Evolutionary conservation across 2,329 filamentous ascomycete species (phyloP).

Genomic region (Pseudodiploospora longispora): DNA sequence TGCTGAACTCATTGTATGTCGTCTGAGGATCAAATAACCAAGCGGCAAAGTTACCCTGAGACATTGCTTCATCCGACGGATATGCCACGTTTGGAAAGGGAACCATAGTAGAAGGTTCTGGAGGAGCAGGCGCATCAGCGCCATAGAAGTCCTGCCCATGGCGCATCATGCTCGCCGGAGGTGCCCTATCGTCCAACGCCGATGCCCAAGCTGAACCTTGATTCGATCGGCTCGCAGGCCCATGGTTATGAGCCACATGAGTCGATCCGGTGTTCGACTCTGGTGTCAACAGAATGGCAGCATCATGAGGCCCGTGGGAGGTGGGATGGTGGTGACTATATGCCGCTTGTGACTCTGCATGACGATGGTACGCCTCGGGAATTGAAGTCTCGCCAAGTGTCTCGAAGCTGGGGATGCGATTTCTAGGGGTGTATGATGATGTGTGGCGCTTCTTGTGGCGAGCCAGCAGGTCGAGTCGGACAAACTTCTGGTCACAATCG

Average conservation of each 20-base stretch:
- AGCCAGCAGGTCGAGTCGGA: constrained; percentile 67
- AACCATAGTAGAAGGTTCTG: constrained; percentile 26
- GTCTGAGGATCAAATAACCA: constrained; percentile 44
- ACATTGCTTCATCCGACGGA: constrained; percentile 25
- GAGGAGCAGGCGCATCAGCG: constrained; percentile 18
- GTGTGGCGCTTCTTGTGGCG: constrained; percentile 60
- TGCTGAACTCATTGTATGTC: constrained; percentile 32
- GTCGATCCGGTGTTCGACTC: constrained; percentile 26
- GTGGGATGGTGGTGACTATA: constrained; percentile 15
- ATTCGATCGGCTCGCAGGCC: constrained; percentile 8
- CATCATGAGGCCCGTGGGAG: constrained; percentile 34
- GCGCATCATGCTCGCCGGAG: constrained; percentile 25
- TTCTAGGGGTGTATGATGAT: constrained; percentile 42
- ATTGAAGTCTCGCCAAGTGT: constrained; percentile 18
- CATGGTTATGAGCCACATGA: constrained; percentile 16
- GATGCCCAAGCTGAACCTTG: constrained; percentile 17
- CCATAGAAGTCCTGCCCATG: constrained; percentile 31
- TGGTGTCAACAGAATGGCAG: constrained; percentile 36
- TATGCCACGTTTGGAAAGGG: constrained; percentile 16
- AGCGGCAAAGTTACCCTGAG: constrained; percentile 37
- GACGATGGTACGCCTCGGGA: background rate
- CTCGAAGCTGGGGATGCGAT: constrained; percentile 41
- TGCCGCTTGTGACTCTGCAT: background rate
- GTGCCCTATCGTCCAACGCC: constrained; percentile 25
- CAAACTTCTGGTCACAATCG: constrained; percentile 68